Evolutionary conservation across 2,329 filamentous ascomycete species (phyloP).

Genomic region (Simplicillium sp.): DNA sequence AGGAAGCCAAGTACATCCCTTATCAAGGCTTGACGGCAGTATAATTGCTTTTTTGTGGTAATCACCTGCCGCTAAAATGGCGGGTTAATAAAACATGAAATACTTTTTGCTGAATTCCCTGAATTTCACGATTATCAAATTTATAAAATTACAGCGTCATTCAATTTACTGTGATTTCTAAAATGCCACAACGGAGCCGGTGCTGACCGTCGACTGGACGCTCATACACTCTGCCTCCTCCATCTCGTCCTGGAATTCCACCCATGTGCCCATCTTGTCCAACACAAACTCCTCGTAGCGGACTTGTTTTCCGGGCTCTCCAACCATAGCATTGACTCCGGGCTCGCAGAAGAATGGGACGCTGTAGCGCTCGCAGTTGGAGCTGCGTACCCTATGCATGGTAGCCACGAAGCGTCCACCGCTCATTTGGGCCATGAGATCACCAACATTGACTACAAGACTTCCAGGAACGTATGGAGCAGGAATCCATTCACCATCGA

Average conservation of each 20-base stretch:
- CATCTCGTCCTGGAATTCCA: slow-evolving; percentile 17
- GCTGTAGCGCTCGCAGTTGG: slow-evolving; percentile 7
- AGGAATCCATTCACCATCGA: slow-evolving; percentile 6
- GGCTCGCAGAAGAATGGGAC: slow-evolving; percentile 11
- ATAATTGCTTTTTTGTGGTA: background rate
- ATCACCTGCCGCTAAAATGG: too few species aligned
- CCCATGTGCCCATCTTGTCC: slow-evolving; percentile 10
- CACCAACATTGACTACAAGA: slow-evolving; percentile 8
- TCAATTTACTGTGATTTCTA: too few species aligned
- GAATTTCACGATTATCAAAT: too few species aligned
- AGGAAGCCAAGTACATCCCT: background rate
- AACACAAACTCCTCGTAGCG: slow-evolving; percentile 10
- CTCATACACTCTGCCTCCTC: slow-evolving; percentile 8
- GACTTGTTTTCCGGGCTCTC: slow-evolving; percentile 10
- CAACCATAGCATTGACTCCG: slow-evolving; percentile 17
- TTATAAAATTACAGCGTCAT: too few species aligned
- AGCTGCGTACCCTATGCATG: slow-evolving; percentile 8
- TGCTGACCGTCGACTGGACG: slow-evolving; percentile 5
- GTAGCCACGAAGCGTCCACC: slow-evolving; percentile 8
- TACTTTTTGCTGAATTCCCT: too few species aligned
- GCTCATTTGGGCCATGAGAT: slow-evolving; percentile 7
- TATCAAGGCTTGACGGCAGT: background rate
- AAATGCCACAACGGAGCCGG: slow-evolving; percentile 17
- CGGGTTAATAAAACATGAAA: too few species aligned
- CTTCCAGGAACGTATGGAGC: slow-evolving; percentile 6